Conservation (phyloP, 2,329 filamentous ascomycete species). For the Fusarium vanettenii region DNA sequence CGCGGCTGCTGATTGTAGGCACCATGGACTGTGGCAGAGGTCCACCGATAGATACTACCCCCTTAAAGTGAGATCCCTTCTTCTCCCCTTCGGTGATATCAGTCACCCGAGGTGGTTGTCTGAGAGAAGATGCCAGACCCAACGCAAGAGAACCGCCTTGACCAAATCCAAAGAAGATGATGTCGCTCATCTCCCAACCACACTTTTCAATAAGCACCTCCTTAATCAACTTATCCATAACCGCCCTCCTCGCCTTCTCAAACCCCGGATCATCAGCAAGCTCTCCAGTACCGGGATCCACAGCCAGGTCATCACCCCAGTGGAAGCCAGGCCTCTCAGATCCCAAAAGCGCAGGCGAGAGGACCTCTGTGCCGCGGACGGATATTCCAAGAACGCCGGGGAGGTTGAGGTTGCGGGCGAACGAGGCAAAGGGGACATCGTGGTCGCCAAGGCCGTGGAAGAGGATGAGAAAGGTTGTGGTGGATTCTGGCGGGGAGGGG, state of each 20-base stretch:
- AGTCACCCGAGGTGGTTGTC: slow-evolving; percentile 48
- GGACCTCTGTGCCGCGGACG: slow-evolving; percentile 74
- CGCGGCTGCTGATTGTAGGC: slow-evolving; percentile 55
- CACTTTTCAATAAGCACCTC: slow-evolving; percentile 64
- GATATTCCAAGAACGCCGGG: slow-evolving; percentile 83
- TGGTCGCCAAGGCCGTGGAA: slow-evolving; percentile 88
- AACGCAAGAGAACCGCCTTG: slow-evolving; percentile 75
- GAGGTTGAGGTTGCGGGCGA: slow-evolving; percentile 76
- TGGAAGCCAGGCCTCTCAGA: slow-evolving; percentile 58
- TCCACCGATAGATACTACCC: slow-evolving; percentile 73
- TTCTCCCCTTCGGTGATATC: slow-evolving; percentile 45
- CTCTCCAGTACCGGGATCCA: slow-evolving; percentile 62
- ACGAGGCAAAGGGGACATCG: slow-evolving; percentile 73
- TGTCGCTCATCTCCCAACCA: slow-evolving; percentile 69
- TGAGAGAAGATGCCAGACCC: slow-evolving; percentile 62
- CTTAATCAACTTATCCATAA: slow-evolving; percentile 64
- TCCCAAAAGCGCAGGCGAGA: slow-evolving; percentile 74
- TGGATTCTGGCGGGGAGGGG: slow-evolving; percentile 67
- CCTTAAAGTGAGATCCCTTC: slow-evolving; percentile 55
- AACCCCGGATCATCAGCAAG: slow-evolving; percentile 74
- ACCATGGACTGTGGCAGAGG: slow-evolving; percentile 65
- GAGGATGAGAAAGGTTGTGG: slow-evolving; percentile 81
- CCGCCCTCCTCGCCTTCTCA: slow-evolving; percentile 55
- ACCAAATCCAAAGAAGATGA: slow-evolving; percentile 74
- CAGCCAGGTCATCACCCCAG: slow-evolving; percentile 74